Evolutionary conservation across 306 rosid species (phyloP).

Genomic region (Biancaea sappan): DNA sequence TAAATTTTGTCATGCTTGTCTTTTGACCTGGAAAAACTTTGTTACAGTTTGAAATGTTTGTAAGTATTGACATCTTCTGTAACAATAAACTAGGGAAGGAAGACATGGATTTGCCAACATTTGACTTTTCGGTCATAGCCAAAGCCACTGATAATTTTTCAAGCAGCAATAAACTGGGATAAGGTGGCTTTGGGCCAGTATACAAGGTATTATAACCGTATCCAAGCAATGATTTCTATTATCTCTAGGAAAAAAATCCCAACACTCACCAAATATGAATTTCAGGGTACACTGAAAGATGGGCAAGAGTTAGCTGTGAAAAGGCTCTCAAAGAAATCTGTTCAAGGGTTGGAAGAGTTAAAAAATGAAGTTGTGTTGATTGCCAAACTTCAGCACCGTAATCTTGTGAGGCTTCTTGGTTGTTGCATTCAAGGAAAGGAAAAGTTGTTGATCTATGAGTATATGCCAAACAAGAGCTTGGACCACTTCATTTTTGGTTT

Average conservation of each 20-base stretch:
- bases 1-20: neutral
- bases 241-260: neutral
- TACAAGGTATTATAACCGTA: slow-evolving; percentile 31
- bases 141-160: slow-evolving; percentile 41
- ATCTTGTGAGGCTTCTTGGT: slow-evolving; percentile 58
- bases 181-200: slow-evolving; percentile 48
- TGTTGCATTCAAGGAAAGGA: slow-evolving; percentile 50
- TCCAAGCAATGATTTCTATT: neutral
- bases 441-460: slow-evolving; percentile 51
- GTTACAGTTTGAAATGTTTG: neutral
- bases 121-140: slow-evolving; percentile 18
- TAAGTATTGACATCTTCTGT: neutral
- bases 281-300: neutral
- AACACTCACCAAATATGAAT: neutral
- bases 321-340: slow-evolving; percentile 45
- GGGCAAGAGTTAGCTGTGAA: slow-evolving; percentile 55
- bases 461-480: slow-evolving; percentile 52
- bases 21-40: neutral
- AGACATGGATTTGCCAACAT: slow-evolving; percentile 34
- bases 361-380: slow-evolving; percentile 42
- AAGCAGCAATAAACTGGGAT: slow-evolving; percentile 28
- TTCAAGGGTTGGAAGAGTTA: slow-evolving; percentile 54
- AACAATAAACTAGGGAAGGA: neutral
- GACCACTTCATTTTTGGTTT: slow-evolving; percentile 41
- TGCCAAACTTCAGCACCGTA: slow-evolving; percentile 49